phyloP scores from a whole-genome alignment of 2,329 filamentous ascomycete species.

The Aureobasidium lini region DNA sequence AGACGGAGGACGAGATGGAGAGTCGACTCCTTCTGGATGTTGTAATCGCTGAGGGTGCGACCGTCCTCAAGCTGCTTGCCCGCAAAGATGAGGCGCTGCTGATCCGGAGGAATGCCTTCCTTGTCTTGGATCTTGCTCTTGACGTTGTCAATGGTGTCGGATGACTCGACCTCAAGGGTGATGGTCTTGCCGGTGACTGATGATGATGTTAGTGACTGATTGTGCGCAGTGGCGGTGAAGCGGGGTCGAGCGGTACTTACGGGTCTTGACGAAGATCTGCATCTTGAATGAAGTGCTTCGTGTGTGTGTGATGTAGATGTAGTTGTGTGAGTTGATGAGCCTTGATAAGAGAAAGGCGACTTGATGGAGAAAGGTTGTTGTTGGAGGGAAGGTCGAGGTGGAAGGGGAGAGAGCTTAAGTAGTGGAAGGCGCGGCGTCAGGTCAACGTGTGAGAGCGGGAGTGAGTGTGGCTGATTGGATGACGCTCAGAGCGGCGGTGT shows the following conservation, averaged over 20 bases:
- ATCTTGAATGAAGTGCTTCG: slow-evolving; percentile 40
- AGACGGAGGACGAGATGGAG: slow-evolving; percentile 58
- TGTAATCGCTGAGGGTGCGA: slow-evolving; percentile 84
- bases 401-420: slow-evolving; percentile 4
- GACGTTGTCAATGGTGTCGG: slow-evolving; percentile 91
- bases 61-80: slow-evolving; percentile 96
- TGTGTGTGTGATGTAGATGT: slow-evolving; percentile 18
- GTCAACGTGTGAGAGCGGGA: slow-evolving; percentile 4
- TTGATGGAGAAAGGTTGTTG: not conserved
- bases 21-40: slow-evolving; percentile 71
- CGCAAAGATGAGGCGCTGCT: slow-evolving; percentile 92
- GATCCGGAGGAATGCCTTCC: slow-evolving; percentile 92
- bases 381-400: not conserved
- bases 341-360: not conserved
- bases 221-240: slow-evolving; percentile 21
- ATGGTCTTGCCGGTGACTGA: slow-evolving; percentile 61
- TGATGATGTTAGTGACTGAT: slow-evolving; percentile 27
- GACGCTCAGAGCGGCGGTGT: slow-evolving; percentile 4
- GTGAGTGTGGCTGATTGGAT: slow-evolving; percentile 14
- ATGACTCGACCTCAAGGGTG: slow-evolving; percentile 60
- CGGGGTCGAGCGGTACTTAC: slow-evolving; percentile 49
- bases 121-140: slow-evolving; percentile 98
- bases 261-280: slow-evolving; percentile 98
- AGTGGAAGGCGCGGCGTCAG: not conserved
- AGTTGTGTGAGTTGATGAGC: slow-evolving; percentile 14